These are phyloP conservation scores for Aspergillus fischeri DNA, from an alignment of 2,329 filamentous ascomycete genomes.

Conservation along the genomic window DNA sequence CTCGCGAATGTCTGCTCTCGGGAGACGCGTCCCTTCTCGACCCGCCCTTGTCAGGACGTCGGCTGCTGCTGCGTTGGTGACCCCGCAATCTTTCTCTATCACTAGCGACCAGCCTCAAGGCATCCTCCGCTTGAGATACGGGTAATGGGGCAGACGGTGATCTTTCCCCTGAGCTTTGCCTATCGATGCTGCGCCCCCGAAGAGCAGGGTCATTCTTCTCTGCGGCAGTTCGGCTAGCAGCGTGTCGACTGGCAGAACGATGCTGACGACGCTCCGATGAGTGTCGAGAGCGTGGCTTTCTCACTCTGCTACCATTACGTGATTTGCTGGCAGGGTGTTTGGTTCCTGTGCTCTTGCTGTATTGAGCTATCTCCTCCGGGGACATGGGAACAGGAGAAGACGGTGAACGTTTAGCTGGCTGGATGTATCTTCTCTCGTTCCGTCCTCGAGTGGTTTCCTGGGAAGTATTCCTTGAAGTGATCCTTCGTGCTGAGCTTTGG, in stretches of 20 bases:
- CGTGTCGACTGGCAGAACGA: constrained; percentile 42
- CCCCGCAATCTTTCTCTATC: constrained; percentile 46
- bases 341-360: constrained; percentile 43
- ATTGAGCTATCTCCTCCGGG: constrained; percentile 66
- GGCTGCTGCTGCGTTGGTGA: constrained; percentile 50
- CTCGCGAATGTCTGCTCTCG: constrained; percentile 37
- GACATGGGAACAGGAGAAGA: constrained; percentile 94
- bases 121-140: constrained; percentile 66
- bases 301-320: constrained; percentile 52
- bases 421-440: constrained; percentile 62
- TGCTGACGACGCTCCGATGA: constrained; percentile 28
- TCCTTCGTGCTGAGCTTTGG: constrained; percentile 47
- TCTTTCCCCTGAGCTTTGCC: constrained; percentile 55
- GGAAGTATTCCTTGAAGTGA: constrained; percentile 56
- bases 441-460: constrained; percentile 62
- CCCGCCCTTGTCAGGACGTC: constrained; percentile 43
- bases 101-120: constrained; percentile 40
- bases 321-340: constrained; percentile 44
- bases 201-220: constrained; percentile 21
- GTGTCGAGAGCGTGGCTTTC: constrained; percentile 33
- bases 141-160: constrained; percentile 81
- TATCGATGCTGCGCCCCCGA: constrained; percentile 60
- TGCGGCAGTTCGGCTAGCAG: constrained; percentile 34
- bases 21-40: constrained; percentile 44
- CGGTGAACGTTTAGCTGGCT: constrained; percentile 76